phyloP scores from a whole-genome alignment of 352 stramenopile genomes.

The Globisporangium nodosum region DNA sequence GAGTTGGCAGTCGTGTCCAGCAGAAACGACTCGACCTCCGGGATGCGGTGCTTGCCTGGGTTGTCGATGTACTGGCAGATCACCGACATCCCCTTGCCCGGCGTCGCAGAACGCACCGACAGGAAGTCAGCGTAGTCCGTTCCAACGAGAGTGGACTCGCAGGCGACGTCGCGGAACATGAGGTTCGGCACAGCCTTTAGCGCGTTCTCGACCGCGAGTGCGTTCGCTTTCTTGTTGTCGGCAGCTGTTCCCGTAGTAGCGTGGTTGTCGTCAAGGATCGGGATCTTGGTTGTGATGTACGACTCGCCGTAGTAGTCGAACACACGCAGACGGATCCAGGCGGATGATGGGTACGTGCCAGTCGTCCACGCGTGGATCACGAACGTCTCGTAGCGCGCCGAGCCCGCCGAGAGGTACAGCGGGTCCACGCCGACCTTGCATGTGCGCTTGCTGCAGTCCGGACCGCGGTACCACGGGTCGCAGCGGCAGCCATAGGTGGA shows the following conservation, averaged over 20 bases:
- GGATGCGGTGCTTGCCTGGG: slow-evolving; percentile 41
- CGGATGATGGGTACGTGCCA: background rate
- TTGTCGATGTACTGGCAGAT: slow-evolving; percentile 56
- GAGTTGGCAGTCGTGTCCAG: slow-evolving; percentile 16
- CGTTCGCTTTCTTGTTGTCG: slow-evolving; percentile 4
- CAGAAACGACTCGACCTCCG: slow-evolving; percentile 25
- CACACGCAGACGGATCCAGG: slow-evolving; percentile 42
- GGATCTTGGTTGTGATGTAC: slow-evolving; percentile 55
- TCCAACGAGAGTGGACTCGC: slow-evolving; percentile 16
- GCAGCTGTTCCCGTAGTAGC: background rate
- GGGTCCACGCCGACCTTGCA: slow-evolving; percentile 75
- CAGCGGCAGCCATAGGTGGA: slow-evolving; percentile 85
- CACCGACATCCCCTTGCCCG: slow-evolving; percentile 30
- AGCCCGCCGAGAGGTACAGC: slow-evolving; percentile 40
- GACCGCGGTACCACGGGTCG: slow-evolving; percentile 81
- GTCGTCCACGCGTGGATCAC: slow-evolving; percentile 26
- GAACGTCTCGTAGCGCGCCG: slow-evolving; percentile 42
- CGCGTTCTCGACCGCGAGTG: slow-evolving; percentile 16
- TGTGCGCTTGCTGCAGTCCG: slow-evolving; percentile 67
- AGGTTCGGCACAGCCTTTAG: slow-evolving; percentile 47
- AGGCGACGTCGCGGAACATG: slow-evolving; percentile 36
- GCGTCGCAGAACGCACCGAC: slow-evolving; percentile 4
- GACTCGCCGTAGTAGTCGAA: slow-evolving; percentile 68
- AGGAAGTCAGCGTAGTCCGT: slow-evolving; percentile 16
- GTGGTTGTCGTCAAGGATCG: slow-evolving; percentile 19